These are phyloP conservation scores for Chenopodium quinoa DNA, from an alignment of 148 eudicot species.

Conservation along the genomic window DNA sequence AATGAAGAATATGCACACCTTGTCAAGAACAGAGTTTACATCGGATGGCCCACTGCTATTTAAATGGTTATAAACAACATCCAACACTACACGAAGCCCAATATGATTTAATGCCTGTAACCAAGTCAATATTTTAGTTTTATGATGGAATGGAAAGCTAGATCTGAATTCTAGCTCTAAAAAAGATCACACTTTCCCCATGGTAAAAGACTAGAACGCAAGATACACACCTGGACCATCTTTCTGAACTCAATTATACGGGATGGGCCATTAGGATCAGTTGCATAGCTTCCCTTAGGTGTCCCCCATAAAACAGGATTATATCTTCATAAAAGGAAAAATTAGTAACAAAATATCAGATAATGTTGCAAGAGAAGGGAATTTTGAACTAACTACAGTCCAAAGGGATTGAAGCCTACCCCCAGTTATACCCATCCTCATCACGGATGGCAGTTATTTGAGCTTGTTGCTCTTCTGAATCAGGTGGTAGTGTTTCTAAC, in stretches of 20 bases:
- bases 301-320: constrained; percentile 97
- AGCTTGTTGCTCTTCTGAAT: constrained; percentile 94
- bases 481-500: constrained; percentile 74
- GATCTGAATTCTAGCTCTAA: neutral
- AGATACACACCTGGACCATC: constrained; percentile 77
- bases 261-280: constrained; percentile 69
- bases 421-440: constrained; percentile 96
- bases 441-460: constrained; percentile 69
- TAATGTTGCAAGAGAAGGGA: neutral
- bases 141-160: neutral
- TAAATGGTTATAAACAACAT: constrained; percentile 94
- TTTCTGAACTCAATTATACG: constrained; percentile 82
- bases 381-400: neutral
- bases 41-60: constrained; percentile 80
- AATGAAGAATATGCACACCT: constrained; percentile 41
- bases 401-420: constrained; percentile 41
- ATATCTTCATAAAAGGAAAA: constrained; percentile 41
- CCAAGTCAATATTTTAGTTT: constrained; percentile 6
- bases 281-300: constrained; percentile 99
- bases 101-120: constrained; percentile 76
- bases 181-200: constrained; percentile 1
- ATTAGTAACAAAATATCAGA: constrained; percentile 18
- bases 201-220: neutral
- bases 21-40: constrained; percentile 84
- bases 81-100: constrained; percentile 89